phyloP scores from a whole-genome alignment of 108 stramenopile genomes.

The Craspedostauros australis region DNA sequence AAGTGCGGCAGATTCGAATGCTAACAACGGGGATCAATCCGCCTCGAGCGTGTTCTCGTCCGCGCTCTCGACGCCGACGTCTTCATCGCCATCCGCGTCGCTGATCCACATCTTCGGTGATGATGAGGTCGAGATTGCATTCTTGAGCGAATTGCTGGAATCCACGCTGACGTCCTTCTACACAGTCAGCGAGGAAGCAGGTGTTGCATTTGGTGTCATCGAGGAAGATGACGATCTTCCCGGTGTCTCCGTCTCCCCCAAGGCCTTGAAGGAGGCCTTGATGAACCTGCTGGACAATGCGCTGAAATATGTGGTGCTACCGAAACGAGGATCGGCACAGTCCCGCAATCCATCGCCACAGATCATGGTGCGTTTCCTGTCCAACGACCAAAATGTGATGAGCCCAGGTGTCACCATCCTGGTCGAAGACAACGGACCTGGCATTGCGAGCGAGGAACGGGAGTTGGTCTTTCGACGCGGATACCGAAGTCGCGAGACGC shows the following conservation, averaged over 20 bases:
- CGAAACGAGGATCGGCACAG: conserved; percentile 19
- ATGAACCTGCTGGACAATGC: conserved; percentile 84
- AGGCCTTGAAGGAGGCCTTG: conserved; percentile 64
- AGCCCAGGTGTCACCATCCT: conserved; percentile 61
- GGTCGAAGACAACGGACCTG: conserved; percentile 83
- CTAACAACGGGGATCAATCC: neutral
- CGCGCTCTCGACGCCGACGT: neutral
- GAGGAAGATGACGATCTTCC: conserved; percentile 59
- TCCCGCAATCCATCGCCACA: conserved; percentile 31
- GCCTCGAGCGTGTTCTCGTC: neutral
- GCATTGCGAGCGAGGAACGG: conserved; percentile 41
- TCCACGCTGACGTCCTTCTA: conserved; percentile 51
- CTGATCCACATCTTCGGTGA: conserved; percentile 48
- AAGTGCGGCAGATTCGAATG: neutral
- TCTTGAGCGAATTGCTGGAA: conserved; percentile 65
- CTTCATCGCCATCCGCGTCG: conserved; percentile 6
- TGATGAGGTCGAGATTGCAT: conserved; percentile 60
- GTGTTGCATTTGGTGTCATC: conserved; percentile 55
- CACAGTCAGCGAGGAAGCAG: conserved; percentile 56
- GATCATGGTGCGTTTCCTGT: conserved; percentile 42
- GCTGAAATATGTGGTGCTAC: conserved; percentile 59
- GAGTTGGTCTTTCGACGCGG: conserved; percentile 61
- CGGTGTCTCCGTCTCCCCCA: conserved; percentile 51
- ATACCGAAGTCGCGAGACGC: conserved; percentile 43
- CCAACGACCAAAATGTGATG: conserved; percentile 31